Conservation (phyloP, 2,329 filamentous ascomycete genomes). For the Beauveria sp. region DNA sequence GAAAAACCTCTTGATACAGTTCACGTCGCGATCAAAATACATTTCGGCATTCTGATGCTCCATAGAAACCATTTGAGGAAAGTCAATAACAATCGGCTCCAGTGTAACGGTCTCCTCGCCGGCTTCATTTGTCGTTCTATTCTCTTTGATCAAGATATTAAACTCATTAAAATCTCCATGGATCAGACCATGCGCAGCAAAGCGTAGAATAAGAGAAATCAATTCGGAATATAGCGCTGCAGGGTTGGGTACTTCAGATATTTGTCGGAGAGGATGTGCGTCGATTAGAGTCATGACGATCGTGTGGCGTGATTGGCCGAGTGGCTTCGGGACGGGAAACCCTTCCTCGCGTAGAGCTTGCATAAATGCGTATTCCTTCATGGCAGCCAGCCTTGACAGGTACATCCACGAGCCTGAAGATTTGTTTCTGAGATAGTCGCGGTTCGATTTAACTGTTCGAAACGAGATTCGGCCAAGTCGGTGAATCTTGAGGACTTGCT, state of each 20-base stretch:
- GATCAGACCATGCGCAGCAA: conserved; percentile 83
- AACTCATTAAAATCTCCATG: conserved; percentile 99
- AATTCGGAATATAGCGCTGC: conserved; percentile 85
- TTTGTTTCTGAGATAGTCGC: conserved; percentile 85
- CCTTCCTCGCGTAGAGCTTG: conserved; percentile 73
- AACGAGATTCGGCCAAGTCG: conserved; percentile 93
- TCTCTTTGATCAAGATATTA: conserved; percentile 90
- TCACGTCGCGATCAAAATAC: conserved; percentile 95
- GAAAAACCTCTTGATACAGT: conserved; percentile 94
- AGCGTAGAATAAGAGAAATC: conserved; percentile 73
- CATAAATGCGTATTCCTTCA: conserved; percentile 96
- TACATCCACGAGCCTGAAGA: conserved; percentile 93
- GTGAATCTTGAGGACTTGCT: conserved; percentile 90
- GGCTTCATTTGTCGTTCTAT: conserved; percentile 33
- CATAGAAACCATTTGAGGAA: conserved; percentile 96
- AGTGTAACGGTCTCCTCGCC: conserved; percentile 41
- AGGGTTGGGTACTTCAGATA: conserved; percentile 74
- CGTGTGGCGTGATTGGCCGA: conserved; percentile 87
- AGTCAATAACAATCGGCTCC: conserved; percentile 86
- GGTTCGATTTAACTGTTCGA: conserved; percentile 89
- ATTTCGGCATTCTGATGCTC: conserved; percentile 90
- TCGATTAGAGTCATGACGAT: conserved; percentile 94
- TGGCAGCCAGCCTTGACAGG: conserved; percentile 81
- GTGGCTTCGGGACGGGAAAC: conserved; percentile 81
- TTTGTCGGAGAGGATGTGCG: conserved; percentile 83